Evolutionary conservation across 495 filamentous ascomycete species (phyloP).

Genomic region (Hypoxylon lienhwacheense): DNA sequence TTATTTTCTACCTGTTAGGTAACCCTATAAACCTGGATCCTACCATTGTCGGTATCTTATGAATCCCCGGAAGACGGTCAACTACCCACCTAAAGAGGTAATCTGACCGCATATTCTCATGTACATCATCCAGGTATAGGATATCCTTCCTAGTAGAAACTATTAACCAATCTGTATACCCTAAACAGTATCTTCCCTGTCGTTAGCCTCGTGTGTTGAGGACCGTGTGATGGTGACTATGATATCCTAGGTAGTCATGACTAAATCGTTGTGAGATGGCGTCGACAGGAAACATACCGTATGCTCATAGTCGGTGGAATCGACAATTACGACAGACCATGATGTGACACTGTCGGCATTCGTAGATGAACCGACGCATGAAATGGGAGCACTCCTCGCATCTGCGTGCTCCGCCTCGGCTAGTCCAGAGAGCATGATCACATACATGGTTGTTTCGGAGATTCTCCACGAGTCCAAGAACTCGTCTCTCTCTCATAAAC

Average conservation of each 20-base stretch:
- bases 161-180: too few species aligned
- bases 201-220: too few species aligned
- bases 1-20: too few species aligned
- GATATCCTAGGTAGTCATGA: not conserved
- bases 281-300: not conserved
- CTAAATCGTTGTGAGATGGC: not conserved
- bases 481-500: constrained; percentile 24
- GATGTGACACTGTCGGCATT: constrained; percentile 37
- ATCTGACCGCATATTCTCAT: too few species aligned
- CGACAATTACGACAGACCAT: constrained; percentile 37
- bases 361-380: constrained; percentile 36
- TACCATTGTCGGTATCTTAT: too few species aligned
- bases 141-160: too few species aligned
- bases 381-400: constrained; percentile 38
- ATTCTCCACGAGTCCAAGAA: constrained; percentile 1
- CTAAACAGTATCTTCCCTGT: too few species aligned
- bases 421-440: constrained; percentile 30
- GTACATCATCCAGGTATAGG: too few species aligned
- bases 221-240: not conserved
- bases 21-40: too few species aligned
- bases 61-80: too few species aligned
- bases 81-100: too few species aligned
- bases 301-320: constrained; percentile 30
- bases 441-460: constrained; percentile 21
- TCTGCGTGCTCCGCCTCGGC: constrained; percentile 1